Evolutionary conservation across 2,329 filamentous ascomycete species (phyloP), one percentile per base, ranked within the genome.

Genomic region (Westerdykella ornata): DNA sequence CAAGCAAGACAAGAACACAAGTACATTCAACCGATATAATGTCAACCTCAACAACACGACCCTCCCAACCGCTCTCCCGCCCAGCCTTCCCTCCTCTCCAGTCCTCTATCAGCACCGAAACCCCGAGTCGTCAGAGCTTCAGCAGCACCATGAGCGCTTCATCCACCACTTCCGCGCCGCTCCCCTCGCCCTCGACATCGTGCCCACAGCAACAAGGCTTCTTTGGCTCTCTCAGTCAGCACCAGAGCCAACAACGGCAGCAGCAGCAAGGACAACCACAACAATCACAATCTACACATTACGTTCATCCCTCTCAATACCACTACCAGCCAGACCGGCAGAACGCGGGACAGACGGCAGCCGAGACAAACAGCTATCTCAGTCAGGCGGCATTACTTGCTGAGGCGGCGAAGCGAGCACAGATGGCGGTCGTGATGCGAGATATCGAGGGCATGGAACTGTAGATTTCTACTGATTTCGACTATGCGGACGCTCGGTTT

Each of bases 321-420:
- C 54, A 63, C 28, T 65, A 66, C 42, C 54, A 55, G 35, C 62
- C 64, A 22, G 63, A 63, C 38, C 50, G 64, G 18, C 44, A 58
- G 5, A 58, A 54, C 7, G 58, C 64, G 14, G 65, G 63, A 26
- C 45, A 53, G 16, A 66, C 62, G 2, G 58, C 61, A 37, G 65
- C 66, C 30, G 70, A 72, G 56, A 78, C 76, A 1, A 72, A 73
- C 8, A 74, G 73, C 3, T 88, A 88, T 60, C 75, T 94, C 45
- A 80, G 82, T 56, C 84, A 94, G 66, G 86, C 90, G 59, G 90
- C 78, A 44, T 77, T 96, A 20, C 77, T 96, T 32, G 89, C 89
- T 28, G 90, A 97, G 72, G 90, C 90, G 2, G 90, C 88, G 33
- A 95, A 94, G 69, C 76, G 89, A 32, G 90, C 90, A 8, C 88